These are phyloP conservation scores for Hypericum androsaemum DNA, from an alignment of 345 rosid genomes.

Conservation along the genomic window DNA sequence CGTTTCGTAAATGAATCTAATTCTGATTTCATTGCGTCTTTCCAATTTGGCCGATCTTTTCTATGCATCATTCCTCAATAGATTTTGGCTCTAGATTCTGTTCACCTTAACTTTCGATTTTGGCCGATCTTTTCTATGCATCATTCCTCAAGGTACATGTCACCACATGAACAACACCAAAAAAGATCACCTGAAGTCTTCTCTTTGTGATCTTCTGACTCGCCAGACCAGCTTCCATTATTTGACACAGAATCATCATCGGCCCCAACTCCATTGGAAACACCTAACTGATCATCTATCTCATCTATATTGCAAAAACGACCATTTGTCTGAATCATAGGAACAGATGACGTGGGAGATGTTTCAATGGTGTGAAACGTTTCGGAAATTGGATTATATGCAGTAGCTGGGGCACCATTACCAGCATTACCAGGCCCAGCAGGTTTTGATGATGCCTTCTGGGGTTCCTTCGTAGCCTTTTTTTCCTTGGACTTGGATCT, in stretches of 20 bases:
- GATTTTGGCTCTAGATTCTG: too few relatives aligned
- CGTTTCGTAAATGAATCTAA: too few relatives aligned
- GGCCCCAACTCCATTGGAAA: slow-evolving; percentile 29
- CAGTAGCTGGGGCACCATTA: too few relatives aligned
- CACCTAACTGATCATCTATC: slow-evolving; percentile 32
- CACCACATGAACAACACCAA: too few relatives aligned
- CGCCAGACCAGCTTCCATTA: slow-evolving; percentile 48
- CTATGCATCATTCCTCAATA: too few relatives aligned
- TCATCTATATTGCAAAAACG: slow-evolving; percentile 40
- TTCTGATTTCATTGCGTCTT: too few relatives aligned
- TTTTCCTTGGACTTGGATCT: slow-evolving; percentile 36
- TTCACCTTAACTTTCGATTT: too few relatives aligned
- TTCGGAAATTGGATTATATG: slow-evolving; percentile 34
- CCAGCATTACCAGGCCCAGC: too few relatives aligned
- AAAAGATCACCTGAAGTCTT: slow-evolving; percentile 18
- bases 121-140: too few relatives aligned
- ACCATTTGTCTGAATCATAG: slow-evolving; percentile 26
- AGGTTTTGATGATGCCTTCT: too few relatives aligned
- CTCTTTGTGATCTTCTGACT: slow-evolving; percentile 45
- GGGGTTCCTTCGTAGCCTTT: slow-evolving; percentile 30
- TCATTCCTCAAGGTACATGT: too few relatives aligned
- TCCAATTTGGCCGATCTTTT: too few relatives aligned
- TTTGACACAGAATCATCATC: slow-evolving; percentile 44
- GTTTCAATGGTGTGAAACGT: slow-evolving; percentile 34
- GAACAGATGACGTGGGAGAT: slow-evolving; percentile 20